phyloP scores from a whole-genome alignment of 2,329 filamentous ascomycete genomes.

The Xylariales sp. region DNA sequence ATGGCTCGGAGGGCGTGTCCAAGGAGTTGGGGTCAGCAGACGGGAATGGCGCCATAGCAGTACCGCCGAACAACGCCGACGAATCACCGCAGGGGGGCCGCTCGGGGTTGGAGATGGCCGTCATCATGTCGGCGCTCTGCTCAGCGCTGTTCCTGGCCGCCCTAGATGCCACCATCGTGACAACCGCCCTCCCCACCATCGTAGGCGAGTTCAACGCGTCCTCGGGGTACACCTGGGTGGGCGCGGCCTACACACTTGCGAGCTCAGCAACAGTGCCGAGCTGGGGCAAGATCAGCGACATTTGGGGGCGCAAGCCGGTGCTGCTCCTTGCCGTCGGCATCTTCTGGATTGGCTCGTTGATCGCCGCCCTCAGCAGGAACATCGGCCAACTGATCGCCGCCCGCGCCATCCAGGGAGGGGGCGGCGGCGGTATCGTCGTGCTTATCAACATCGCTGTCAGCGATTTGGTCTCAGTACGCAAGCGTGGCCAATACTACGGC shows the following conservation, averaged over 20 bases:
- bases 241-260: constrained; percentile 77
- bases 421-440: constrained; percentile 68
- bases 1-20: background rate
- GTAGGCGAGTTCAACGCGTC: constrained; percentile 72
- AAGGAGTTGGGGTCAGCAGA: constrained; percentile 9
- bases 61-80: background rate
- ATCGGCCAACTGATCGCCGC: constrained; percentile 66
- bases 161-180: constrained; percentile 71
- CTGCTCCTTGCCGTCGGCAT: constrained; percentile 62
- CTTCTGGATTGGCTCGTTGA: constrained; percentile 66
- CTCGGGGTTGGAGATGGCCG: constrained; percentile 46
- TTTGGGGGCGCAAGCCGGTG: constrained; percentile 68
- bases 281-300: constrained; percentile 74
- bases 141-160: constrained; percentile 63
- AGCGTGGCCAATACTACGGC: constrained; percentile 64
- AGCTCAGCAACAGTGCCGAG: constrained; percentile 74
- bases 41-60: constrained; percentile 20
- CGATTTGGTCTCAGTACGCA: constrained; percentile 65
- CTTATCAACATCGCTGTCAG: constrained; percentile 69
- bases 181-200: constrained; percentile 75
- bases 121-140: constrained; percentile 50
- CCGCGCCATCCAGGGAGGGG: constrained; percentile 67
- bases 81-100: constrained; percentile 36
- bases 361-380: constrained; percentile 62
- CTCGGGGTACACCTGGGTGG: constrained; percentile 81